Evolutionary conservation across 2,329 filamentous ascomycete species (phyloP).

Genomic region (Colletotrichum camelliae): DNA sequence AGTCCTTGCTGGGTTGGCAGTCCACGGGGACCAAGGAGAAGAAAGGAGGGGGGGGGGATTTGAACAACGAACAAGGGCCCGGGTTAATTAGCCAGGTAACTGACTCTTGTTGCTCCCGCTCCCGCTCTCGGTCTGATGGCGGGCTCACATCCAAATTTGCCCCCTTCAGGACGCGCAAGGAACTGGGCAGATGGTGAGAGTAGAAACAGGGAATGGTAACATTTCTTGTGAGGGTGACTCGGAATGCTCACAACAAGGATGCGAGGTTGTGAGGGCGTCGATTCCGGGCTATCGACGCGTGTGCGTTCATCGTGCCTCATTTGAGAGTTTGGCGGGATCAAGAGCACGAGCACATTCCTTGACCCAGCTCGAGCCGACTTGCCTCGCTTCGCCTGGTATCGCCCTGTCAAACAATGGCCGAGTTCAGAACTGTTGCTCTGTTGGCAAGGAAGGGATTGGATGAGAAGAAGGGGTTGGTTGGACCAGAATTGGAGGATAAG

Average conservation of each 20-base stretch:
- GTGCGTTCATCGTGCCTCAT: slow-evolving; percentile 4
- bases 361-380: not conserved
- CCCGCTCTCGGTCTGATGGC: not conserved
- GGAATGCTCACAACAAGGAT: not conserved
- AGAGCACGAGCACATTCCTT: not conserved
- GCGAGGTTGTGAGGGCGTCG: not conserved
- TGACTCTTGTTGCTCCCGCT: slow-evolving; percentile 2
- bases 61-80: not conserved
- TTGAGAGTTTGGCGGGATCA: not conserved
- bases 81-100: not conserved
- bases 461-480: not conserved
- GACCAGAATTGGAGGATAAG: not conserved
- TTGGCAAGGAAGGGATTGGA: not conserved
- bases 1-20: not conserved
- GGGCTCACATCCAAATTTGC: not conserved
- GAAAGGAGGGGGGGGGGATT: too few species aligned
- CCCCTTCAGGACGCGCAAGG: not conserved
- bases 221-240: not conserved
- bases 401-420: not conserved
- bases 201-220: not conserved
- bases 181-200: not conserved
- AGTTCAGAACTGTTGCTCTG: not conserved
- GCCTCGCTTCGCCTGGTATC: not conserved
- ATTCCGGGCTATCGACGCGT: not conserved
- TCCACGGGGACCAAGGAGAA: too few species aligned